phyloP scores from a whole-genome alignment of 1,284 basidiomycete species.

The Moesziomyces sp. region DNA sequence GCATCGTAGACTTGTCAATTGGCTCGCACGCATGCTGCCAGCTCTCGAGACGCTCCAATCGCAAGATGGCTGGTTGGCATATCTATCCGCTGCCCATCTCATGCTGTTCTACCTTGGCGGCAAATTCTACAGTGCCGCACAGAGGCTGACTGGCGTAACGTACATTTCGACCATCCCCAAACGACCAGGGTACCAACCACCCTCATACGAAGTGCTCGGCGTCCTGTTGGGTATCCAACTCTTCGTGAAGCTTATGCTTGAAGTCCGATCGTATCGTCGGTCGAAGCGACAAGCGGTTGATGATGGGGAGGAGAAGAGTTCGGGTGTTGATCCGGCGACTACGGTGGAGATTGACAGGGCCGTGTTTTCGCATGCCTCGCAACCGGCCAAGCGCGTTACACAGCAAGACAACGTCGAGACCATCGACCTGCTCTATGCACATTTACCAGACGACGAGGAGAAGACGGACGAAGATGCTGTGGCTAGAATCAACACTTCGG shows the following conservation, averaged over 20 bases:
- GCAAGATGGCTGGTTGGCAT: constrained; percentile 59
- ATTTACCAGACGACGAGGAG: constrained; percentile 21
- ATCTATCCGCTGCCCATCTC: constrained; percentile 67
- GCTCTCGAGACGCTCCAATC: constrained; percentile 63
- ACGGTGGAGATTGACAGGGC: constrained; percentile 31
- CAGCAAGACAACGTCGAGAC: neutral
- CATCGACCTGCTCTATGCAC: constrained; percentile 32
- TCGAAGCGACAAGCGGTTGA: neutral
- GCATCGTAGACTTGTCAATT: constrained; percentile 17
- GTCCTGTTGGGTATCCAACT: constrained; percentile 67
- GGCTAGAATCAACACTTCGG: constrained; percentile 35
- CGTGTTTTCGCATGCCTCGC: constrained; percentile 31
- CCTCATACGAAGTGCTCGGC: constrained; percentile 68
- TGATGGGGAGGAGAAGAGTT: neutral
- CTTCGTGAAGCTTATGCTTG: constrained; percentile 52
- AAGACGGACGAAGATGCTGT: constrained; percentile 5
- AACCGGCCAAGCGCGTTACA: constrained; percentile 35
- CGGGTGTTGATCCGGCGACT: constrained; percentile 9
- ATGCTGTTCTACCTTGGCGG: constrained; percentile 69
- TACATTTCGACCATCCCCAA: constrained; percentile 60
- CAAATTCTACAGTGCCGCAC: constrained; percentile 67
- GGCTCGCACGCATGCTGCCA: constrained; percentile 50
- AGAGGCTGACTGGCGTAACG: constrained; percentile 63
- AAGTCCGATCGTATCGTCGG: constrained; percentile 7
- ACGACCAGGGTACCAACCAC: constrained; percentile 51